Percentiles rank a stretch among this genome's conserved stretches.
phyloP scores from a whole-genome alignment of 2,329 filamentous ascomycete genomes.

The Colletotrichum eremochloae region DNA sequence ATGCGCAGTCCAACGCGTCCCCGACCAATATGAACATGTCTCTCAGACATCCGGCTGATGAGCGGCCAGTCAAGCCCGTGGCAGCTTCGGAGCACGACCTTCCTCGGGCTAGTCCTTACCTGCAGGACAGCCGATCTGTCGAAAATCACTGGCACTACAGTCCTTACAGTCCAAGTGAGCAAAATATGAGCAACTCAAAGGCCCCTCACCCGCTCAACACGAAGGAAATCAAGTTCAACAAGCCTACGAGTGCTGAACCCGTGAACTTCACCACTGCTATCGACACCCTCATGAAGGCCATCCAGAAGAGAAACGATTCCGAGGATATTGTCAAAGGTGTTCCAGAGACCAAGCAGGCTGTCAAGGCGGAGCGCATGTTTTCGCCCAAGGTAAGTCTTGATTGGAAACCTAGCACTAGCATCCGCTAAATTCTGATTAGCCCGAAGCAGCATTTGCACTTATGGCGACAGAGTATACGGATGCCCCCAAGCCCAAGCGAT shows the following conservation, averaged over 20 bases:
- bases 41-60: constrained; percentile 49
- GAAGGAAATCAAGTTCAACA: constrained; percentile 61
- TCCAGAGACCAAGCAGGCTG: constrained; percentile 32
- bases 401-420: too few relatives aligned
- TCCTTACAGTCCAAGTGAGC: constrained; percentile 35
- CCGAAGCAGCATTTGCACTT: too few relatives aligned
- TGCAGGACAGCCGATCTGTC: constrained; percentile 22
- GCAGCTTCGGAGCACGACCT: constrained; percentile 27
- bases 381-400: constrained; percentile 21
- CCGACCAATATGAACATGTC: constrained; percentile 51
- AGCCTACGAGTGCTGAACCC: constrained; percentile 60
- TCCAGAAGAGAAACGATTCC: constrained; percentile 75
- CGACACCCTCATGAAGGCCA: constrained; percentile 89
- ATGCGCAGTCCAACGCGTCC: constrained; percentile 57
- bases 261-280: constrained; percentile 83
- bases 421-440: neutral
- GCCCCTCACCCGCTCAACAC: constrained; percentile 45
- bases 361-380: constrained; percentile 36
- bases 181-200: constrained; percentile 29
- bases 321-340: constrained; percentile 47
- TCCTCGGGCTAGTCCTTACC: constrained; percentile 35
- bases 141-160: constrained; percentile 25
- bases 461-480: constrained; percentile 12
- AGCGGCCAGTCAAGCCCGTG: constrained; percentile 46
- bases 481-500: constrained; percentile 65